Base-by-base conservation (phyloP, 169 alveolate species). In the Plasmodium yoelii region DNA sequence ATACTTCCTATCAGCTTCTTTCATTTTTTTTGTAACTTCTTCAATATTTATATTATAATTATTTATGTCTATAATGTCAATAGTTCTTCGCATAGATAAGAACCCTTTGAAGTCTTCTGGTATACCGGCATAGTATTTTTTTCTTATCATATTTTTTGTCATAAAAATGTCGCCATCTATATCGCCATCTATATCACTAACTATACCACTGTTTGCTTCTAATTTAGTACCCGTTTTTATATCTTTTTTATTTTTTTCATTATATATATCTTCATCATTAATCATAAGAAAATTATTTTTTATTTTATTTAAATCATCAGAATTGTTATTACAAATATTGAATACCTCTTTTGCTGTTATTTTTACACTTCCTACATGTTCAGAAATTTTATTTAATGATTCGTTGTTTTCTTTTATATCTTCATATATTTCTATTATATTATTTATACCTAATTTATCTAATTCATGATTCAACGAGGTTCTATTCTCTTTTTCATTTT, bases 51-150 rank as follows among this genome's bases (percentile, higher is more conserved):
- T 68, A 60, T 72, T 86, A 15, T 44, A 68, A 63, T 69, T 55
- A 55, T 59, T 70, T 56, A 86, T 86, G 42, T 86, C 91, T 19
- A 86, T 86, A 70, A 70, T 71, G 22, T 86, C 91, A 34, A 86
- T 74, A 9, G 91, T 72, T 22, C 91, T 57, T 46, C 91, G 60
- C 91, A 86, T 86, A 42, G 64, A 70, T 51, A 86, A 42, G 64
- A 86, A 86, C 0, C 91, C 91, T 28, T 86, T 86, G 65, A 86
- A 86, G n/a, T 56, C 15, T 56, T 86, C 18, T 0, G 91, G 91
- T 13, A 86, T 86, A 49, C 56, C 61, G 22, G 69, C 91, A 68
- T 86, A 86, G 51, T 86, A 86, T 72, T 86, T 86, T 22, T 86
- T 86, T 53, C 87, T 86, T 3, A 87, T 87, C 12, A 86, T 49